These are phyloP conservation scores for Saturnispora mendoncae DNA, from an alignment of 805 yeast genomes.

Conservation along the genomic window DNA sequence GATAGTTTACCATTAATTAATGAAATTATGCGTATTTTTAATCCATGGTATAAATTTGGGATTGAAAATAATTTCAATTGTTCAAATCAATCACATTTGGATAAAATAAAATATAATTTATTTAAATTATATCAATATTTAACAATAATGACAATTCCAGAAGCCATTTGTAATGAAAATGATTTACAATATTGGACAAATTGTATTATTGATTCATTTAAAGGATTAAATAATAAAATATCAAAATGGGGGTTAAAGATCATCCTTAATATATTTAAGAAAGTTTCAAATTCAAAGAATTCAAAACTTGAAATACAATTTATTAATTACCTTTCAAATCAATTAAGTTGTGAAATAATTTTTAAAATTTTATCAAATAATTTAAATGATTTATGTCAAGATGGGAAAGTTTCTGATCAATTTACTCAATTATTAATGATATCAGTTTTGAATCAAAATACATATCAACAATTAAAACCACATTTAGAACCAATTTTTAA, in stretches of 20 bases:
- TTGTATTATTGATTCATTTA: background rate
- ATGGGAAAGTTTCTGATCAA: constrained; percentile 1
- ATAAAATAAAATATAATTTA: constrained; percentile 1
- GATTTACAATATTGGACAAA: background rate
- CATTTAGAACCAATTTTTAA: constrained; percentile 55
- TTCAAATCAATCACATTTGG: background rate
- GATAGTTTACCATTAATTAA: constrained; percentile 48
- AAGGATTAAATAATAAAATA: background rate
- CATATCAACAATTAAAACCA: constrained; percentile 39
- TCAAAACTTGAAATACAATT: background rate
- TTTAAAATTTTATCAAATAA: background rate
- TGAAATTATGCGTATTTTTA: constrained; percentile 7
- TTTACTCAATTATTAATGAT: constrained; percentile 7
- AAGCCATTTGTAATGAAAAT: background rate
- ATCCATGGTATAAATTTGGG: constrained; percentile 4
- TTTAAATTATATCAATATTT: constrained; percentile 5
- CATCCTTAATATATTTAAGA: constrained; percentile 6
- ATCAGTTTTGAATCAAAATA: constrained; percentile 1
- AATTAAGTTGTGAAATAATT: background rate
- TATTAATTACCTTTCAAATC: background rate
- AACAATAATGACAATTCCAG: constrained; percentile 5
- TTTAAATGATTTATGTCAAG: background rate
- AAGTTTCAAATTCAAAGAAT: constrained; percentile 3
- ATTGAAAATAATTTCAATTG: constrained; percentile 3
- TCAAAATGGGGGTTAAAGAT: constrained; percentile 8